A percentile compares a stretch with the other conserved stretches of the same genome.
Conservation (phyloP, 2,329 filamentous ascomycete genomes). For the Sporothrix inflata region DNA sequence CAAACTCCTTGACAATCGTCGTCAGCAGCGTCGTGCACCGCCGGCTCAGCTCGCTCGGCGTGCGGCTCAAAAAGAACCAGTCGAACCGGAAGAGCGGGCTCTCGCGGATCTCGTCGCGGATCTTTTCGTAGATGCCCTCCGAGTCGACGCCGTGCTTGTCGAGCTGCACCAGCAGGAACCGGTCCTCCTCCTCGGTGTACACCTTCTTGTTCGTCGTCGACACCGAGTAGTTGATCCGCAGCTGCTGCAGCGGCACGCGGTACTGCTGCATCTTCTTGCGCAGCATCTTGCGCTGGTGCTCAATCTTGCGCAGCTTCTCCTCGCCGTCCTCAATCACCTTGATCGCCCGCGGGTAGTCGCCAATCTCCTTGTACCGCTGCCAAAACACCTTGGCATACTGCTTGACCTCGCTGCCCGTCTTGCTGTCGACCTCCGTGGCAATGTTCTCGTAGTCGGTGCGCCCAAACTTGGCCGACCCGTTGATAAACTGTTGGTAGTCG, state of each 20-base stretch:
- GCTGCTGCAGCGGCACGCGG: conserved; percentile 93
- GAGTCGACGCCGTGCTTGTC: conserved; percentile 91
- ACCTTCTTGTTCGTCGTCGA: conserved; percentile 99
- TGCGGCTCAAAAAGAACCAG: conserved; percentile 98
- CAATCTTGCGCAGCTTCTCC: conserved; percentile 83
- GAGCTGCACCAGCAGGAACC: conserved; percentile 90
- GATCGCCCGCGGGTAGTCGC: conserved; percentile 87
- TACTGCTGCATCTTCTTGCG: conserved; percentile 96
- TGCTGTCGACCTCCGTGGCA: conserved; percentile 87
- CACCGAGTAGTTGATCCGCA: conserved; percentile 98
- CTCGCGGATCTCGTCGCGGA: conserved; percentile 95
- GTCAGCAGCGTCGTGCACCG: conserved; percentile 93
- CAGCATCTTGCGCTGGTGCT: conserved; percentile 90
- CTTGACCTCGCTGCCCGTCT: conserved; percentile 81
- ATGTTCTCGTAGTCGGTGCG: conserved; percentile 85
- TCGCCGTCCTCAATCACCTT: conserved; percentile 90
- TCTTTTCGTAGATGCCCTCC: conserved; percentile 86
- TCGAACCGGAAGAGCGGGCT: conserved; percentile 96
- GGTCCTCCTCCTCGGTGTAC: conserved; percentile 97
- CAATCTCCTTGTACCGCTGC: conserved; percentile 89
- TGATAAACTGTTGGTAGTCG: conserved; percentile 98
- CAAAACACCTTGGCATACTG: conserved; percentile 95
- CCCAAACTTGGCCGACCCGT: conserved; percentile 90
- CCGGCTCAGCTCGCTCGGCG: conserved; percentile 87
- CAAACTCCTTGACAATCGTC: conserved; percentile 93